These are phyloP conservation scores for Boletus barrowsii DNA, from an alignment of 768 basidiomycete genomes.

Conservation along the genomic window DNA sequence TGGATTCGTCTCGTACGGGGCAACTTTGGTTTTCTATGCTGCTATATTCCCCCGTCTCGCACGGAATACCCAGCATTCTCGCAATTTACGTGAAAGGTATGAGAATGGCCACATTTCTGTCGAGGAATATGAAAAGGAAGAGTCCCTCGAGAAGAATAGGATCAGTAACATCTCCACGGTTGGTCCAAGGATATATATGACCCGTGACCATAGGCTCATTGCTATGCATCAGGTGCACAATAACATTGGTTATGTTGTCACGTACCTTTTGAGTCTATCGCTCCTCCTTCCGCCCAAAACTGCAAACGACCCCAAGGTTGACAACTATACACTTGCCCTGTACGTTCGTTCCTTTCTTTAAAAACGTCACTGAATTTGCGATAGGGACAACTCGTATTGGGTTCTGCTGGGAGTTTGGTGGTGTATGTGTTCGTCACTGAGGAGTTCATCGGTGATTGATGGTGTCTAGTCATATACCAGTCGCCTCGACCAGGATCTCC, in stretches of 20 bases:
- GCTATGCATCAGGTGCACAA: constrained; percentile 55
- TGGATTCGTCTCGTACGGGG: constrained; percentile 76
- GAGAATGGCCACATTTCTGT: constrained; percentile 55
- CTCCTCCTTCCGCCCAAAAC: constrained; percentile 55
- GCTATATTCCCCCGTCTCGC: constrained; percentile 80
- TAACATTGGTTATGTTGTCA: constrained; percentile 71
- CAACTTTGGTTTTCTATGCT: constrained; percentile 77
- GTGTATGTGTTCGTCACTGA: constrained; percentile 49
- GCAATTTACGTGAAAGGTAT: constrained; percentile 50
- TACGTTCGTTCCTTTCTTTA: constrained; percentile 31
- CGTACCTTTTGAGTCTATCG: constrained; percentile 63
- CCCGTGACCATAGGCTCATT: background rate
- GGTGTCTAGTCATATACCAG: constrained; percentile 67
- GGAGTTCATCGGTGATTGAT: background rate
- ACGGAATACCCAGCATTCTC: constrained; percentile 66
- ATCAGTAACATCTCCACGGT: constrained; percentile 86
- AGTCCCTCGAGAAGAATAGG: constrained; percentile 79
- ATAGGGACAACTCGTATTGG: constrained; percentile 71
- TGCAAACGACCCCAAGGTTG: constrained; percentile 52
- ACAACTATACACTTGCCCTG: constrained; percentile 75
- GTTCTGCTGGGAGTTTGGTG: constrained; percentile 83
- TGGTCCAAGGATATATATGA: constrained; percentile 7
- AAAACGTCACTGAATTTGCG: background rate
- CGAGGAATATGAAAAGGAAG: constrained; percentile 69
- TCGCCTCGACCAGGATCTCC: constrained; percentile 79